phyloP scores from a whole-genome alignment of 2,329 filamentous ascomycete genomes.

The Emmonsiellopsis sp. region DNA sequence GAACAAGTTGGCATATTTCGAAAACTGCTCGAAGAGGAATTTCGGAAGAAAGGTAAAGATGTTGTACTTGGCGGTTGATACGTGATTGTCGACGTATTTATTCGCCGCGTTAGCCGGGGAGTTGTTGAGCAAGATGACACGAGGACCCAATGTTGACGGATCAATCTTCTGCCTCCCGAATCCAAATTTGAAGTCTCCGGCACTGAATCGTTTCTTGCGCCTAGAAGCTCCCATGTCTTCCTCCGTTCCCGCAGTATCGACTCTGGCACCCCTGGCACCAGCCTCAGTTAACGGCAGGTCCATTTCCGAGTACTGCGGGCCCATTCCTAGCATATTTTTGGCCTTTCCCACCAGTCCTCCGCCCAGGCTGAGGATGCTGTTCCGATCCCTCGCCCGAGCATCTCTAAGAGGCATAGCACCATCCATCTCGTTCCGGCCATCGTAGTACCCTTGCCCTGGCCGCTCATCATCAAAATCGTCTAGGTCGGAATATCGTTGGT shows the following conservation, averaged over 20 bases:
- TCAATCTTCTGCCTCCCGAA: constrained; percentile 79
- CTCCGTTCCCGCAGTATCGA: constrained; percentile 35
- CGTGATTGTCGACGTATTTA: constrained; percentile 92
- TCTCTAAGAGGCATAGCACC: constrained; percentile 28
- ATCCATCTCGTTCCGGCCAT: constrained; percentile 46
- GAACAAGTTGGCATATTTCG: constrained; percentile 97
- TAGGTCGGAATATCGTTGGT: constrained; percentile 82
- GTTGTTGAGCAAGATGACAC: constrained; percentile 94
- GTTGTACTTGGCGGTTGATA: constrained; percentile 98
- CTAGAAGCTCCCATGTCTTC: constrained; percentile 31
- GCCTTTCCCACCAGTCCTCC: constrained; percentile 79
- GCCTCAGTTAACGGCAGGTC: constrained; percentile 87
- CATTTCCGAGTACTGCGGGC: constrained; percentile 88
- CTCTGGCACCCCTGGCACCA: constrained; percentile 41
- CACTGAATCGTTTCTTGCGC: constrained; percentile 50
- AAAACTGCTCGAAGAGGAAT: constrained; percentile 97
- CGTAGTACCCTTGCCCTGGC: constrained; percentile 63
- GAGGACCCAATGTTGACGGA: constrained; percentile 80
- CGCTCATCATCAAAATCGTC: constrained; percentile 77
- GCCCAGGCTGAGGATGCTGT: constrained; percentile 79
- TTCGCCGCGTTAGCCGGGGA: constrained; percentile 79
- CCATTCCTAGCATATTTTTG: constrained; percentile 87
- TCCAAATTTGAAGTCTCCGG: constrained; percentile 82
- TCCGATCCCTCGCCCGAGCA: constrained; percentile 62
- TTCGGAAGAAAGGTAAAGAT: constrained; percentile 86